Evolutionary conservation across 371 early-diverging fungal species (phyloP).

Genomic region (Apophysomyces variabilis): DNA sequence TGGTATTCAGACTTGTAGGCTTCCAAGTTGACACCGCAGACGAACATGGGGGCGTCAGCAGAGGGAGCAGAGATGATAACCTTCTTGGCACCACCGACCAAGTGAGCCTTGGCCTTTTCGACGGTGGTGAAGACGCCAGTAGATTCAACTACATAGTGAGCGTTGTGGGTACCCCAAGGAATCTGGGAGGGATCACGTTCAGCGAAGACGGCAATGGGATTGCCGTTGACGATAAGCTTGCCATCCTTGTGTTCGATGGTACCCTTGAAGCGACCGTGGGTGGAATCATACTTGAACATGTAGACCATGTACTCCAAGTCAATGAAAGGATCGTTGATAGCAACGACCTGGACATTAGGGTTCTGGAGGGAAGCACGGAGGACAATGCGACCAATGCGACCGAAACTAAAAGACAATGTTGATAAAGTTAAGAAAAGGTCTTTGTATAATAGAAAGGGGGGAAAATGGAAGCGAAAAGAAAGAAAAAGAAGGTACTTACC

Average conservation of each 20-base stretch:
- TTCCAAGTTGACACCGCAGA: constrained; percentile 94
- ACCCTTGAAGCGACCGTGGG: constrained; percentile 93
- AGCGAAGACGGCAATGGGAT: constrained; percentile 75
- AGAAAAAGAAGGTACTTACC: constrained; percentile 58
- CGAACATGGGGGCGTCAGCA: constrained; percentile 86
- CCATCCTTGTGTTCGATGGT: constrained; percentile 77
- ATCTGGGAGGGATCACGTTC: constrained; percentile 86
- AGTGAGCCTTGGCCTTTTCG: constrained; percentile 89
- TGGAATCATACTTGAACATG: constrained; percentile 97
- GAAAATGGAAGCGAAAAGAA: no score
- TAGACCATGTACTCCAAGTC: constrained; percentile 96
- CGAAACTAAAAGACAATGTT: constrained; percentile 64
- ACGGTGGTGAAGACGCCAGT: constrained; percentile 97
- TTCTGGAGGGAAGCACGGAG: constrained; percentile 87
- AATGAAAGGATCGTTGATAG: constrained; percentile 99
- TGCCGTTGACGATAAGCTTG: constrained; percentile 86
- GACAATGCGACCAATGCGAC: constrained; percentile 99
- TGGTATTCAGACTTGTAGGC: constrained; percentile 84
- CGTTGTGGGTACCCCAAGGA: constrained; percentile 89
- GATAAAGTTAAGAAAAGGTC: no score
- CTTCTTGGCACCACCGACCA: constrained; percentile 95
- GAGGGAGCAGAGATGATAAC: constrained; percentile 99
- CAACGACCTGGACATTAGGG: constrained; percentile 84
- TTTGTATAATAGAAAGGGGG: no score
- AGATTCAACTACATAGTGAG: constrained; percentile 97